Evolutionary conservation across 495 filamentous ascomycete genomes (phyloP).

Genomic region (Ramalina intermedia): DNA sequence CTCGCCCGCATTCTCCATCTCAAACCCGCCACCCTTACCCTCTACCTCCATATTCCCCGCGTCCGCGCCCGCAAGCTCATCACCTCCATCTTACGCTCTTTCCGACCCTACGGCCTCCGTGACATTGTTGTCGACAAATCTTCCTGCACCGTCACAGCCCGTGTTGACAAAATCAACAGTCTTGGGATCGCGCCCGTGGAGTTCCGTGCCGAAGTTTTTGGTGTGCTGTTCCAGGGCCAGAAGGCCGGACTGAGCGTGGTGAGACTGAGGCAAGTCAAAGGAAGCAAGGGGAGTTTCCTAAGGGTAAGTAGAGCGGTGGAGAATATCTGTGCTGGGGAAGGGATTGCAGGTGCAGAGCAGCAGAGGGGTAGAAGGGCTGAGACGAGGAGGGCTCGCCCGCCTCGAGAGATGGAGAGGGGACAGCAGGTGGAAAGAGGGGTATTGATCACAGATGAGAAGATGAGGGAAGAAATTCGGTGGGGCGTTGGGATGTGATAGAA

Average conservation of each 20-base stretch:
- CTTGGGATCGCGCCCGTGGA: slow-evolving; percentile 62
- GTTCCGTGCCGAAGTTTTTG: slow-evolving; percentile 73
- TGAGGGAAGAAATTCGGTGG: slow-evolving; percentile 8
- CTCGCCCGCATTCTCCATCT: slow-evolving; percentile 76
- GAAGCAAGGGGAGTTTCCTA: slow-evolving; percentile 73
- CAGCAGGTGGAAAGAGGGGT: slow-evolving; percentile 16
- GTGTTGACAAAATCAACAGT: slow-evolving; percentile 59
- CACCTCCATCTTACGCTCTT: slow-evolving; percentile 54
- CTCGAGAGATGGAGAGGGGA: no score
- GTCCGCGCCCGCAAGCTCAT: slow-evolving; percentile 60
- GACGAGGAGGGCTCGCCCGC: no score
- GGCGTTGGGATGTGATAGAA: slow-evolving; percentile 8
- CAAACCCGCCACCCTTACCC: slow-evolving; percentile 57
- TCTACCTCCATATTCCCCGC: slow-evolving; percentile 60
- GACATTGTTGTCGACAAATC: slow-evolving; percentile 61
- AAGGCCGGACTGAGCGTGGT: slow-evolving; percentile 59
- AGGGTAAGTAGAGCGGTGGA: slow-evolving; percentile 64
- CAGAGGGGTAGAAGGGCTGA: no score
- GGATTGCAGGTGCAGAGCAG: slow-evolving; percentile 1
- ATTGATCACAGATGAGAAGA: slow-evolving; percentile 44
- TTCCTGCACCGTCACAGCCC: slow-evolving; percentile 57
- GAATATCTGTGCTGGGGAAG: slow-evolving; percentile 39
- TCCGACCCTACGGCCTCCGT: slow-evolving; percentile 65
- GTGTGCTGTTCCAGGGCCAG: slow-evolving; percentile 62
- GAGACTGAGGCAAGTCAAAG: slow-evolving; percentile 74